phyloP scores from a whole-genome alignment of 78 protist species.

The Diacronema lutheri region DNA sequence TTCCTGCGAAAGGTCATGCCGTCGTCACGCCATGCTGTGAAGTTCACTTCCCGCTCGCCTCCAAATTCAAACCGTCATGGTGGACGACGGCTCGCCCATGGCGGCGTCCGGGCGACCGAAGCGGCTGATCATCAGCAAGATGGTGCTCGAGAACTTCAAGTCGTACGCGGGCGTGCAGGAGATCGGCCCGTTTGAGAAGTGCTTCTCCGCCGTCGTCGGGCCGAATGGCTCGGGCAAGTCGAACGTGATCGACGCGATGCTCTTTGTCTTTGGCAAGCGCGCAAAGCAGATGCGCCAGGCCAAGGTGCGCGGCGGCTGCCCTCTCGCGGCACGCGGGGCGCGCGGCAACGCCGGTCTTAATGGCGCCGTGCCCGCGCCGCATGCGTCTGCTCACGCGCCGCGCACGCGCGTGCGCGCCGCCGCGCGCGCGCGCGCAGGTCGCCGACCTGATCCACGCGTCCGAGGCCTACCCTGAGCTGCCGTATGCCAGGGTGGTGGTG shows the following conservation, averaged over 20 bases:
- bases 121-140: constrained; percentile 82
- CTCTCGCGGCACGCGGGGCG: no score
- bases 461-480: constrained; percentile 53
- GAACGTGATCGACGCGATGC: constrained; percentile 98
- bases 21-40: no score
- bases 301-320: constrained; percentile 48
- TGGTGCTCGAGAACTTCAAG: constrained; percentile 96
- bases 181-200: constrained; percentile 96
- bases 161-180: constrained; percentile 83
- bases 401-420: not conserved
- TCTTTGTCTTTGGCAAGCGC: constrained; percentile 96
- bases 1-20: no score
- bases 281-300: constrained; percentile 90
- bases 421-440: no score
- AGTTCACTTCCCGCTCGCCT: no score
- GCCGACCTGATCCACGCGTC: constrained; percentile 96
- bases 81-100: not conserved
- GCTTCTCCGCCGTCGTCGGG: constrained; percentile 96
- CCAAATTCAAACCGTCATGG: no score
- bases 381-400: no score
- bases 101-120: not conserved
- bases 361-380: no score
- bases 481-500: constrained; percentile 82
- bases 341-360: no score
- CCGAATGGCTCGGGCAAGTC: constrained; percentile 99